phyloP scores from a whole-genome alignment of 2,329 filamentous ascomycete species.

The Cordyceps cateniannulata region DNA sequence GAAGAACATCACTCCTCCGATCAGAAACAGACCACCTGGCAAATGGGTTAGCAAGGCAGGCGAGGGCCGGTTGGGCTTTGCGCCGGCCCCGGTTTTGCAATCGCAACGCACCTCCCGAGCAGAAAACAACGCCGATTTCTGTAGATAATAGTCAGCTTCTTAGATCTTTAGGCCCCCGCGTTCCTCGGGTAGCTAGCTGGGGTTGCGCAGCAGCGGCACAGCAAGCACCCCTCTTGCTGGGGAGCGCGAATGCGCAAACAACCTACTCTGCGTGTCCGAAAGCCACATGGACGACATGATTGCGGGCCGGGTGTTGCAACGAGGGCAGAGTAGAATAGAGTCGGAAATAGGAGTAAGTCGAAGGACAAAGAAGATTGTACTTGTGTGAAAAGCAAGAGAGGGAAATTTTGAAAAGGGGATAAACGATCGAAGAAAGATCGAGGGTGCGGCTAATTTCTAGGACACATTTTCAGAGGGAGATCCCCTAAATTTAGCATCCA shows the following conservation, averaged over 20 bases:
- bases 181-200: not conserved
- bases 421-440: too few species aligned
- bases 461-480: too few species aligned
- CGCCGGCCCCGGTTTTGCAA: slow-evolving; percentile 15
- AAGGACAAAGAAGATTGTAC: not conserved
- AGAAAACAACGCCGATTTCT: slow-evolving; percentile 98
- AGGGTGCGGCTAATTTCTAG: too few species aligned
- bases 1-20: slow-evolving; percentile 92
- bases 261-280: slow-evolving; percentile 88
- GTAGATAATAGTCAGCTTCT: slow-evolving; percentile 26
- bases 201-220: not conserved
- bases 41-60: slow-evolving; percentile 15
- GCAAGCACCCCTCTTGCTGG: too few species aligned
- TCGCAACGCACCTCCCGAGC: slow-evolving; percentile 76
- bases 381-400: not conserved
- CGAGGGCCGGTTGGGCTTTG: slow-evolving; percentile 12
- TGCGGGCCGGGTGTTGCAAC: slow-evolving; percentile 9
- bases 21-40: slow-evolving; percentile 84
- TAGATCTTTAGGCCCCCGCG: not conserved
- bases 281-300: slow-evolving; percentile 91
- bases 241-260: slow-evolving; percentile 3
- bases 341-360: not conserved
- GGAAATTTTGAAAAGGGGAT: not conserved
- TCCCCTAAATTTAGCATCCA: too few species aligned
- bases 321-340: not conserved